These are phyloP conservation scores for Cucumis hystrix DNA, from an alignment of 306 rosid genomes.

Conservation along the genomic window DNA sequence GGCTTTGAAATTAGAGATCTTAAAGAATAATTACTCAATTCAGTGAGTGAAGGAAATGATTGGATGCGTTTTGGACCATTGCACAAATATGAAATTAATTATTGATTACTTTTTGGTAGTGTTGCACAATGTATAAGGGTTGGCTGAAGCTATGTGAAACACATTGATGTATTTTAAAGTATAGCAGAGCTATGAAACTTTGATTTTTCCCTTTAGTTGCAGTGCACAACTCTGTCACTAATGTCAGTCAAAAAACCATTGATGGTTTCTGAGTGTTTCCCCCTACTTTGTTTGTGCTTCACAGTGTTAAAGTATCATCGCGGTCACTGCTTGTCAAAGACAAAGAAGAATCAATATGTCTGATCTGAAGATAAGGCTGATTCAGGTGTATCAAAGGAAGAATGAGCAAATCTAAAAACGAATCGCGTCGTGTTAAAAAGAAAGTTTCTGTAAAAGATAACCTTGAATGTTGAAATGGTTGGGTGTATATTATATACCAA, in stretches of 20 bases:
- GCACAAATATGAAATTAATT: not conserved
- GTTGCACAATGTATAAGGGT: not conserved
- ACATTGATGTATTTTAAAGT: not conserved
- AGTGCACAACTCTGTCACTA: not conserved
- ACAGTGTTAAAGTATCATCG: not conserved
- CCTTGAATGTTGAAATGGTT: conserved; percentile 2
- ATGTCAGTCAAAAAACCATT: not conserved
- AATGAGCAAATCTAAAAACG: not conserved
- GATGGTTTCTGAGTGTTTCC: not conserved
- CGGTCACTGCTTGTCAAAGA: not conserved
- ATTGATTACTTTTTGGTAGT: not conserved
- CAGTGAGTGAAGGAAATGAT: not conserved
- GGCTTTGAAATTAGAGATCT: not conserved
- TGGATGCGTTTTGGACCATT: not conserved
- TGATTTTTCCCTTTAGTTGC: not conserved
- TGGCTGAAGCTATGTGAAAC: not conserved
- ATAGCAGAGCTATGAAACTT: not conserved
- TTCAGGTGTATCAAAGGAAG: not conserved
- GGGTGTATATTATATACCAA: not conserved
- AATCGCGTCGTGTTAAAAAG: not conserved
- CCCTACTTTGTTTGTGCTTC: not conserved
- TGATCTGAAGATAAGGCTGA: not conserved
- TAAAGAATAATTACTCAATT: not conserved
- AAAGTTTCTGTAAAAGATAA: not conserved
- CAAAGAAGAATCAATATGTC: not conserved